These are phyloP conservation scores for Lobosporangium transversale DNA, from an alignment of 192 early-diverging fungal species.

Conservation along the genomic window DNA sequence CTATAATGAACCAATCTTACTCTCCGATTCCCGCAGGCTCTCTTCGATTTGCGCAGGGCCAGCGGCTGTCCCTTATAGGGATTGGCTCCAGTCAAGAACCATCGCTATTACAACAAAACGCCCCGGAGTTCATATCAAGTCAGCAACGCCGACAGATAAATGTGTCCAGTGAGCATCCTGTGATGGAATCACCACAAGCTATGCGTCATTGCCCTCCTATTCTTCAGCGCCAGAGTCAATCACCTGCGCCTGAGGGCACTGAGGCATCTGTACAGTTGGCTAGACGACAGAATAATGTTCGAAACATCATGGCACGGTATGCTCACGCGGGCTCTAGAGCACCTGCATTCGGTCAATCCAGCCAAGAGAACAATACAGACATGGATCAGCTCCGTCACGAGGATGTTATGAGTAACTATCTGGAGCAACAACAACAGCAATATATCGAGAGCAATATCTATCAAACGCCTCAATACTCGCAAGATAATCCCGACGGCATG, in stretches of 20 bases:
- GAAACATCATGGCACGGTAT: constrained; percentile 33
- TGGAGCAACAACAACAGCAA: constrained; percentile 7
- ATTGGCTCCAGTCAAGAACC: constrained; percentile 21
- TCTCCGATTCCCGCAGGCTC: constrained; percentile 20
- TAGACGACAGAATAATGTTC: constrained; percentile 26
- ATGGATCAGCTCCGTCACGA: neutral
- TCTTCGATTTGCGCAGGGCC: constrained; percentile 15
- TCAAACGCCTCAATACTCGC: neutral
- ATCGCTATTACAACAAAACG: constrained; percentile 11
- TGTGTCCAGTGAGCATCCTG: neutral
- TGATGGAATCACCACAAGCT: neutral
- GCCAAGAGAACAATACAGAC: neutral
- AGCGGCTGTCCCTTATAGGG: constrained; percentile 20
- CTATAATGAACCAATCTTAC: constrained; percentile 1
- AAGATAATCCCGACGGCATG: constrained; percentile 6
- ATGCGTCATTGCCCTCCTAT: too few species aligned
- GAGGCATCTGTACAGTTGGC: neutral
- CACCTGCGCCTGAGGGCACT: neutral
- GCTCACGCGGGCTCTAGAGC: constrained; percentile 17
- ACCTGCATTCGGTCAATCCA: constrained; percentile 8
- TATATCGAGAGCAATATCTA: neutral
- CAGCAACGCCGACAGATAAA: constrained; percentile 6
- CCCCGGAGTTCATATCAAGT: neutral
- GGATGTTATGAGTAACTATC: neutral
- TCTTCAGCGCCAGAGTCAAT: constrained; percentile 2